Conservation (phyloP, 2,329 filamentous ascomycete genomes). For the Ploettnerulaceae sp. region DNA sequence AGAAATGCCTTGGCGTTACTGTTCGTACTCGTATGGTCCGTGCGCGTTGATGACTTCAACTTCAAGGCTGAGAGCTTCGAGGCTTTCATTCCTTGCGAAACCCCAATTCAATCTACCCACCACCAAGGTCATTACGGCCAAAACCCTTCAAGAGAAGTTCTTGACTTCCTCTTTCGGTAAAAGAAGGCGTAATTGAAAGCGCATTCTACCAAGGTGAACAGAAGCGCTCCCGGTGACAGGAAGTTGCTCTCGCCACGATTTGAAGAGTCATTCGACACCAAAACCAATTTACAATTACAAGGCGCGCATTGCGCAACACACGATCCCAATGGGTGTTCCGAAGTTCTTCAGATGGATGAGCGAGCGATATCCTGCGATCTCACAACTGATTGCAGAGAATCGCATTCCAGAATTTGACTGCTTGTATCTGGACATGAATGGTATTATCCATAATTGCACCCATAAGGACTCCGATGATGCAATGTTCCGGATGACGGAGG, state of each 20-base stretch:
- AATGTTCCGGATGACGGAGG: slow-evolving; percentile 88
- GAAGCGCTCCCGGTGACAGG: slow-evolving; percentile 29
- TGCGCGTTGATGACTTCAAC: too few relatives aligned
- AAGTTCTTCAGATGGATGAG: slow-evolving; percentile 76
- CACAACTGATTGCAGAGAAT: slow-evolving; percentile 96
- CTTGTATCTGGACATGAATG: slow-evolving; percentile 97
- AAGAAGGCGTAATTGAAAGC: slow-evolving; percentile 9
- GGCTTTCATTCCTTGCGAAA: slow-evolving; percentile 15
- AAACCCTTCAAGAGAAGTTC: slow-evolving; percentile 8
- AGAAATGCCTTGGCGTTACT: not conserved
- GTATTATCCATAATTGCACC: slow-evolving; percentile 99
- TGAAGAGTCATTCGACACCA: slow-evolving; percentile 10
- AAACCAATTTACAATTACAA: slow-evolving; percentile 12
- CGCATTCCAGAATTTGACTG: slow-evolving; percentile 98
- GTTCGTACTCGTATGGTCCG: too few relatives aligned
- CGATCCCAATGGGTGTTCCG: slow-evolving; percentile 48
- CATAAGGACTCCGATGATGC: slow-evolving; percentile 93
- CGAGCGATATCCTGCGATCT: slow-evolving; percentile 97
- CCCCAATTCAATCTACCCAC: slow-evolving; percentile 18
- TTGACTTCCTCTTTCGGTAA: not conserved
- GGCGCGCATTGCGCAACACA: slow-evolving; percentile 15
- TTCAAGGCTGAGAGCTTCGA: slow-evolving; percentile 4
- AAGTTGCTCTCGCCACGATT: slow-evolving; percentile 19
- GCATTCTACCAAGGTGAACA: slow-evolving; percentile 7
- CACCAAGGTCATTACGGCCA: slow-evolving; percentile 5